Percentiles rank a stretch among this genome's conserved stretches.
These are phyloP conservation scores for Miamiensis avidus DNA, from an alignment of 169 alveolate genomes.

Conservation along the genomic window DNA sequence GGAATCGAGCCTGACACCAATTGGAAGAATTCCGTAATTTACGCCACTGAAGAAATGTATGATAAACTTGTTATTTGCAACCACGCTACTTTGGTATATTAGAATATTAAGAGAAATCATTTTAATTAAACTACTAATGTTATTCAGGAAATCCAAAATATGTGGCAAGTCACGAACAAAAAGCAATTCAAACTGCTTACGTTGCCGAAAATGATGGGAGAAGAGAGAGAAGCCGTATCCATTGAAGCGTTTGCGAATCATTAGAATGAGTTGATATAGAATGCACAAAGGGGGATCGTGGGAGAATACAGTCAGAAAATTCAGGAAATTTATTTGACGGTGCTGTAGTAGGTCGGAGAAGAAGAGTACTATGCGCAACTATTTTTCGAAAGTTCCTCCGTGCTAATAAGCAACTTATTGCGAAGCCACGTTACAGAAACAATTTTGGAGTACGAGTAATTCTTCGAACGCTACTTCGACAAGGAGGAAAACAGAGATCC, in stretches of 20 bases:
- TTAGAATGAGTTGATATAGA: not conserved
- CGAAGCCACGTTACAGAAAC: constrained; percentile 65
- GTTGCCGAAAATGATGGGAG: not conserved
- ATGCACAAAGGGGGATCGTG: not conserved
- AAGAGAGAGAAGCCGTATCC: not conserved
- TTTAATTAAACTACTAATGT: no score
- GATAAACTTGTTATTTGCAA: constrained; percentile 75
- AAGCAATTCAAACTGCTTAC: constrained; percentile 8
- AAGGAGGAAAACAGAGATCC: constrained; percentile 54
- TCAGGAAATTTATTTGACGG: not conserved
- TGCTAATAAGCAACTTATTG: constrained; percentile 74
- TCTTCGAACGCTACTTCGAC: constrained; percentile 68
- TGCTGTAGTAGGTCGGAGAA: not conserved
- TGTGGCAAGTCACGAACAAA: constrained; percentile 1
- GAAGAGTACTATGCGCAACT: constrained; percentile 50
- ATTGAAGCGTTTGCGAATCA: not conserved
- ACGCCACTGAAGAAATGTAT: constrained; percentile 78
- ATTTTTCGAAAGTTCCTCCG: constrained; percentile 74
- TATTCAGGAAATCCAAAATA: not conserved
- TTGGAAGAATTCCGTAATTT: constrained; percentile 80
- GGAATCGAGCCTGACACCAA: constrained; percentile 77
- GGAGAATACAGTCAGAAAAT: not conserved
- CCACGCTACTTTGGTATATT: constrained; percentile 57
- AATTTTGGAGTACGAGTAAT: constrained; percentile 56
- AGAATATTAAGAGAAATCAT: no score